phyloP scores from a whole-genome alignment of 2,329 filamentous ascomycete species.

The Zymoseptoria pseudotritici region DNA sequence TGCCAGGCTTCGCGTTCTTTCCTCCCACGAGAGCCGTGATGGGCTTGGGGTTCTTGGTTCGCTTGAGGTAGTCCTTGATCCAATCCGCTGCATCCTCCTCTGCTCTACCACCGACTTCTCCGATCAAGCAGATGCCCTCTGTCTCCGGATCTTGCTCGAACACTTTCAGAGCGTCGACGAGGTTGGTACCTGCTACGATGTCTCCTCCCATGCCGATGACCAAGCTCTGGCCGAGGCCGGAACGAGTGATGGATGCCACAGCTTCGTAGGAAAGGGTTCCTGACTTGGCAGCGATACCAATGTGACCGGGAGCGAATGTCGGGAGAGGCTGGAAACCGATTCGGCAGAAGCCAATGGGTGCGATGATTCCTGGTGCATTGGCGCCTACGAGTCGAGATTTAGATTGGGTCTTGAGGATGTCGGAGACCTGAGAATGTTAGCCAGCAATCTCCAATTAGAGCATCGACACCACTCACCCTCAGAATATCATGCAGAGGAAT shows the following conservation, averaged over 20 bases:
- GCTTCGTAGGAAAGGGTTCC: slow-evolving; percentile 76
- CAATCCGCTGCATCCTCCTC: slow-evolving; percentile 67
- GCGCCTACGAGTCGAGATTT: slow-evolving; percentile 68
- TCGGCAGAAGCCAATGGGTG: slow-evolving; percentile 60
- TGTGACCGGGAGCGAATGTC: slow-evolving; percentile 60
- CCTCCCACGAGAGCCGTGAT: slow-evolving; percentile 67
- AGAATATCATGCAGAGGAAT: slow-evolving; percentile 73
- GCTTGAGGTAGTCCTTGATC: slow-evolving; percentile 58
- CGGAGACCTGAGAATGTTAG: slow-evolving; percentile 48
- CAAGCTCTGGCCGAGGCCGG: slow-evolving; percentile 69
- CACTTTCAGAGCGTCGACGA: slow-evolving; percentile 61
- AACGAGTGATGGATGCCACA: slow-evolving; percentile 64
- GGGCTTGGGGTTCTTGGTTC: slow-evolving; percentile 58
- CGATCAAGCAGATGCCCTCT: slow-evolving; percentile 63
- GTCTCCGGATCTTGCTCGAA: slow-evolving; percentile 61
- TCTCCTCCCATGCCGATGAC: slow-evolving; percentile 75
- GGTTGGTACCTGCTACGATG: slow-evolving; percentile 64
- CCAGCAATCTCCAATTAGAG: neutral
- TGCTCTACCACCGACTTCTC: slow-evolving; percentile 62
- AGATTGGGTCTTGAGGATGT: slow-evolving; percentile 62
- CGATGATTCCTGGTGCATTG: slow-evolving; percentile 77
- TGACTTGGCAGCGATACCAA: slow-evolving; percentile 74
- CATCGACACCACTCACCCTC: slow-evolving; percentile 42
- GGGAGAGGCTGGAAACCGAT: slow-evolving; percentile 71
- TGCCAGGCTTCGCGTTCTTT: slow-evolving; percentile 53